Conservation (phyloP, 108 stramenopile genomes). For the Cyclotella distinguenda region DNA sequence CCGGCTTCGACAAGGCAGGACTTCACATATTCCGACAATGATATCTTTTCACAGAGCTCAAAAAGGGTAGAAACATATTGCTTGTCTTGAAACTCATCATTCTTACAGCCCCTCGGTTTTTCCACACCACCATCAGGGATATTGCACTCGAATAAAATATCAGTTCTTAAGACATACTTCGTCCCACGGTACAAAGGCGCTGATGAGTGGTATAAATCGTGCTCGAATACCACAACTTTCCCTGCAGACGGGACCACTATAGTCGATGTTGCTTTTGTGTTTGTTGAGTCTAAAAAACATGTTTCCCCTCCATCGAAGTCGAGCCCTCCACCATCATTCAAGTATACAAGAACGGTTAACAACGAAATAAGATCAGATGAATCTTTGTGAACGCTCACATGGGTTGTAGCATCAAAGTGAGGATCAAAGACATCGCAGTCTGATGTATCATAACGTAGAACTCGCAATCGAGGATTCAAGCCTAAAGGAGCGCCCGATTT, state of each 20-base stretch:
- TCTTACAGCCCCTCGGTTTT: constrained; percentile 2
- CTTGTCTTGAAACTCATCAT: background rate
- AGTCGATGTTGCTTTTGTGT: constrained; percentile 1
- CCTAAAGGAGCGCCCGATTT: constrained; percentile 44
- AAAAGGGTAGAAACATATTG: constrained; percentile 15
- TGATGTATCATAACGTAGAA: constrained; percentile 63
- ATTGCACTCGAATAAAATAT: constrained; percentile 60
- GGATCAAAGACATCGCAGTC: constrained; percentile 69
- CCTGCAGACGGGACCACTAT: constrained; percentile 54
- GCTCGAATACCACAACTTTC: constrained; percentile 66
- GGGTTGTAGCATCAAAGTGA: constrained; percentile 81
- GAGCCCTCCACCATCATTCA: constrained; percentile 64
- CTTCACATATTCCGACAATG: constrained; percentile 10
- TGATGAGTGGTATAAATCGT: constrained; percentile 75
- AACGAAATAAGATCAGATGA: constrained; percentile 30
- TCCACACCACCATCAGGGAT: constrained; percentile 15
- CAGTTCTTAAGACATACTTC: constrained; percentile 76
- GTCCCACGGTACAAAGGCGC: constrained; percentile 61
- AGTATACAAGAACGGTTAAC: constrained; percentile 70
- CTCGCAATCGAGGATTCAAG: constrained; percentile 72
- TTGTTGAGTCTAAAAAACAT: constrained; percentile 42
- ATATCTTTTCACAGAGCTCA: constrained; percentile 37
- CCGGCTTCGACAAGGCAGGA: constrained; percentile 30
- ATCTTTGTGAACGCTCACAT: constrained; percentile 1
- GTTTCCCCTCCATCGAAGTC: constrained; percentile 77